Conservation (phyloP, 1,139 yeast species). For the Candida sanyaensis region DNA sequence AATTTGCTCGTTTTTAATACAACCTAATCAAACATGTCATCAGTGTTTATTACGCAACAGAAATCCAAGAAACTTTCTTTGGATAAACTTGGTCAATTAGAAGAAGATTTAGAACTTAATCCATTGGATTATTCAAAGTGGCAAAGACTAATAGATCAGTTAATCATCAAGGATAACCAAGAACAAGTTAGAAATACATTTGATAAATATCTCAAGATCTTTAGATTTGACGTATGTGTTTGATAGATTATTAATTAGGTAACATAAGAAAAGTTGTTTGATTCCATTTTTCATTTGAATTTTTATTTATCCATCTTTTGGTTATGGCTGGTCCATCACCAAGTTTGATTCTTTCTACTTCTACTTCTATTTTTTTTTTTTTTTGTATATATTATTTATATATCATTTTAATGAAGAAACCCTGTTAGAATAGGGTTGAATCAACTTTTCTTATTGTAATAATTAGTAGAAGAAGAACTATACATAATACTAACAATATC, state of each 20-base stretch:
- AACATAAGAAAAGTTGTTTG: neutral
- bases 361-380: too few species aligned
- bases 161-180: conserved; percentile 58
- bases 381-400: conserved; percentile 1
- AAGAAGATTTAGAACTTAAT: conserved; percentile 58
- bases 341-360: neutral
- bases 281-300: neutral
- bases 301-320: neutral
- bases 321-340: neutral
- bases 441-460: conserved; percentile 1
- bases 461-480: neutral
- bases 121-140: conserved; percentile 61
- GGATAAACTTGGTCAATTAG: conserved; percentile 58
- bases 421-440: neutral
- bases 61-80: conserved; percentile 37
- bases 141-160: conserved; percentile 56
- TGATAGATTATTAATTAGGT: neutral
- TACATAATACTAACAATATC: conserved; percentile 11
- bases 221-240: conserved; percentile 53
- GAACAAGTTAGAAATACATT: conserved; percentile 63
- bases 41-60: conserved; percentile 25
- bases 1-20: neutral
- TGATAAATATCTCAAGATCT: conserved; percentile 61
- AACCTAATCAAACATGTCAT: neutral
- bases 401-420: conserved; percentile 3